These are phyloP conservation scores for Tolypocladium endophyticum DNA, from an alignment of 2,329 filamentous ascomycete species.

Conservation along the genomic window DNA sequence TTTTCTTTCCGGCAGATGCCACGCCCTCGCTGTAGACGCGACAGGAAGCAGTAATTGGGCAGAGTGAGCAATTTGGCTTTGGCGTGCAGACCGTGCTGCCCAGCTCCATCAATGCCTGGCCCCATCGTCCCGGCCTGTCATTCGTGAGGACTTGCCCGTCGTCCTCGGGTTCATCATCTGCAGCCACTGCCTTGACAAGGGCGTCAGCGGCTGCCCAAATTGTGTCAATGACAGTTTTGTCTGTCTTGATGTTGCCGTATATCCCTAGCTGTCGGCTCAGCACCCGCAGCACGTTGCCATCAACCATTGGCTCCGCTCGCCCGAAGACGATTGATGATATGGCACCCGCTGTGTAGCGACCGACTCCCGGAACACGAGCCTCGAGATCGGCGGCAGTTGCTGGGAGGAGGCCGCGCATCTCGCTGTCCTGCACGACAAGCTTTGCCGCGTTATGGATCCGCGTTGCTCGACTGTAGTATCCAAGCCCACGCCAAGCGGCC, in stretches of 20 bases:
- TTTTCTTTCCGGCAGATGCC: slow-evolving; percentile 13
- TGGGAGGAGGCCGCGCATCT: slow-evolving; percentile 38
- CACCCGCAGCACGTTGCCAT: slow-evolving; percentile 53
- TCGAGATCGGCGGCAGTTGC: slow-evolving; percentile 32
- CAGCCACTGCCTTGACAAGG: slow-evolving; percentile 40
- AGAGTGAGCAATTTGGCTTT: slow-evolving; percentile 42
- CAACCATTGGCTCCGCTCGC: slow-evolving; percentile 47
- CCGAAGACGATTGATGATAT: slow-evolving; percentile 54
- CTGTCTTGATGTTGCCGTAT: slow-evolving; percentile 44
- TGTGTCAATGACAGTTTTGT: slow-evolving; percentile 39
- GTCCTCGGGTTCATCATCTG: slow-evolving; percentile 16
- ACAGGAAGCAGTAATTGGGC: slow-evolving; percentile 40
- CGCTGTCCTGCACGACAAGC: slow-evolving; percentile 31
- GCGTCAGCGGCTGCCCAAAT: slow-evolving; percentile 49
- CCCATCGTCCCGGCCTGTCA: slow-evolving; percentile 48
- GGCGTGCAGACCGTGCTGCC: slow-evolving; percentile 53
- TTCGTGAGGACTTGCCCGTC: slow-evolving; percentile 22
- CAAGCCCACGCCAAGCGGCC: slow-evolving; percentile 48
- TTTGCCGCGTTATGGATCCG: slow-evolving; percentile 47
- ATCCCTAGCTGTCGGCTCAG: slow-evolving; percentile 50
- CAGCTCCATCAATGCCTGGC: slow-evolving; percentile 55
- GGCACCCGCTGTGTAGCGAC: slow-evolving; percentile 52
- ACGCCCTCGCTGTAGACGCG: slow-evolving; percentile 39
- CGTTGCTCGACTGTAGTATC: slow-evolving; percentile 55
- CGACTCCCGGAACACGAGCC: slow-evolving; percentile 46